Evolutionary conservation across 208 protist species (phyloP).

Genomic region (Acanthamoeba pearcei): DNA sequence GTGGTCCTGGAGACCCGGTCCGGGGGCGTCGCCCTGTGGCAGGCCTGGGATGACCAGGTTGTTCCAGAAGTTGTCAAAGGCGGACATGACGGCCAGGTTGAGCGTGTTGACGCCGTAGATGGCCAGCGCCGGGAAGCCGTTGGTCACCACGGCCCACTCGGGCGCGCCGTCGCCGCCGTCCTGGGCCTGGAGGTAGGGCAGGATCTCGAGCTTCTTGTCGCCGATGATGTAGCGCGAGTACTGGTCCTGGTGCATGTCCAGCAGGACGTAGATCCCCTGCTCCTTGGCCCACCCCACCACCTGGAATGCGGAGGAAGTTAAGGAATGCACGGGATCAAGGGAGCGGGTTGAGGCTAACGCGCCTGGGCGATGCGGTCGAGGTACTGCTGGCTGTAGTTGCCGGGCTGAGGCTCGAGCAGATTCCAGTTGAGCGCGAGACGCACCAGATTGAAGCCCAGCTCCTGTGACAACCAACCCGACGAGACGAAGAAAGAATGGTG

Average conservation of each 20-base stretch:
- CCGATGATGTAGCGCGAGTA: conserved; percentile 25
- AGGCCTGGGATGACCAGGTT: background rate
- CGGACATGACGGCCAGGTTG: conserved; percentile 16
- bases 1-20: conserved; percentile 21
- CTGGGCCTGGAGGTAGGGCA: background rate
- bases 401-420: background rate
- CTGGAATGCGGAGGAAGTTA: background rate
- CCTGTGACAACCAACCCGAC: no score
- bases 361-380: conserved; percentile 2
- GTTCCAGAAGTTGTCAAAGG: conserved; percentile 28
- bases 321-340: no score
- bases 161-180: conserved; percentile 3
- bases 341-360: no score
- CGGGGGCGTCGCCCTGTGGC: conserved; percentile 3
- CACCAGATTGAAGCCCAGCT: background rate
- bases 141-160: background rate
- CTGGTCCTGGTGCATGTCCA: conserved; percentile 65
- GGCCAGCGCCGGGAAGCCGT: background rate
- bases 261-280: background rate
- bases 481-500: no score
- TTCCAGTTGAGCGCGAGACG: conserved; percentile 10
- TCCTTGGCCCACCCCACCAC: conserved; percentile 21
- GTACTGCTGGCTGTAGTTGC: conserved; percentile 21
- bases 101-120: background rate
- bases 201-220: background rate